Conservation (phyloP, 2,329 filamentous ascomycete genomes). For the Diaporthe citrichinensis region DNA sequence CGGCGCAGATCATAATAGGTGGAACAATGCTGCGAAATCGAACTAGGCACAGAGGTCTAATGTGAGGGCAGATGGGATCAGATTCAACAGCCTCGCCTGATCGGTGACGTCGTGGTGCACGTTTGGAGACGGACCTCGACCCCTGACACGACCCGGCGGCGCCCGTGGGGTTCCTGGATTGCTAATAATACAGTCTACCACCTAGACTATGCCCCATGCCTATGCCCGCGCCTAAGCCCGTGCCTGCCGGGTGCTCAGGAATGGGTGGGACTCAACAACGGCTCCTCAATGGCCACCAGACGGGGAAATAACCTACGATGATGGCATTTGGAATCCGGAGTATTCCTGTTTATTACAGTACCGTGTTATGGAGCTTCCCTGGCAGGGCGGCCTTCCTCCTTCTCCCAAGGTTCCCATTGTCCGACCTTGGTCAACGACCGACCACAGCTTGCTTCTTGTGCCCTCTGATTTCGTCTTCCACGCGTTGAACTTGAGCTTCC, state of each 20-base stretch:
- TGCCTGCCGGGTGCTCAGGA: constrained; percentile 10
- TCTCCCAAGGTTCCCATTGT: not conserved
- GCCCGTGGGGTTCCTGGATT: constrained; percentile 22
- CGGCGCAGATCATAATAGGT: constrained; percentile 31
- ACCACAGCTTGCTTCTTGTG: not conserved
- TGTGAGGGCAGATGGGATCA: constrained; percentile 14
- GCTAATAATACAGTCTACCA: not conserved
- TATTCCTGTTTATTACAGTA: constrained; percentile 15
- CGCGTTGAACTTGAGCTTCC: not conserved
- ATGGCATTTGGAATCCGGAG: constrained; percentile 26
- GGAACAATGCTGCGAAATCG: constrained; percentile 1
- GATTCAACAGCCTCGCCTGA: constrained; percentile 28
- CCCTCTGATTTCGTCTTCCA: not conserved
- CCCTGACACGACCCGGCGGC: constrained; percentile 4
- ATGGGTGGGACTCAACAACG: constrained; percentile 29
- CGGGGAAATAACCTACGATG: constrained; percentile 32
- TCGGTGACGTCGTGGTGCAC: constrained; percentile 28
- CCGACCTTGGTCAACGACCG: not conserved
- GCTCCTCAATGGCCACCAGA: constrained; percentile 5
- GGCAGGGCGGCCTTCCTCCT: not conserved
- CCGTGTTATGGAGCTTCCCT: constrained; percentile 11
- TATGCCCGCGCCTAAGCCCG: not conserved
- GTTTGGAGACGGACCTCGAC: constrained; percentile 9
- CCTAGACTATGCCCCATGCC: not conserved
- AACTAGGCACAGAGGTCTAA: not conserved